A percentile compares a stretch with the other conserved stretches of the same genome.
These are phyloP conservation scores for Blastobotrys elegans DNA, from an alignment of 1,139 yeast genomes.

Conservation along the genomic window DNA sequence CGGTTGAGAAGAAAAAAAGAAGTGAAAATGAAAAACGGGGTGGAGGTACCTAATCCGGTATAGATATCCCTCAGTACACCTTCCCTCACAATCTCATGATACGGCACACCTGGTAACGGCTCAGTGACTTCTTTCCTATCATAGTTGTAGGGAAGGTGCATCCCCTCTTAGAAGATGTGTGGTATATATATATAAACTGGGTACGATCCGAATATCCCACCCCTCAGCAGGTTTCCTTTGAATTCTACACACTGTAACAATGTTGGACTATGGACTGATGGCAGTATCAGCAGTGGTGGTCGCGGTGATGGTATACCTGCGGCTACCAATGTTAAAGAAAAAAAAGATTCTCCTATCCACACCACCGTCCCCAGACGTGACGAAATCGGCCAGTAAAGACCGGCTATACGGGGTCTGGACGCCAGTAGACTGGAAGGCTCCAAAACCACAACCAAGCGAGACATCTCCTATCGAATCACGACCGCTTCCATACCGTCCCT, in stretches of 20 bases:
- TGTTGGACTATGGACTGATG: not conserved
- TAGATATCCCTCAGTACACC: not conserved
- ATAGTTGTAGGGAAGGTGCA: too few species aligned
- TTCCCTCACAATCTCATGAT: too few species aligned
- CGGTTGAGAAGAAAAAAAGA: too few species aligned
- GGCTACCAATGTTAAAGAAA: not conserved
- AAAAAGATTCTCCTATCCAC: not conserved
- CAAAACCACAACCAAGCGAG: slow-evolving; percentile 44
- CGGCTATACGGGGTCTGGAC: slow-evolving; percentile 46
- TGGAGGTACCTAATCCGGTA: slow-evolving; percentile 1
- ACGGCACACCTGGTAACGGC: too few species aligned
- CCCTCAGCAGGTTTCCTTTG: too few species aligned
- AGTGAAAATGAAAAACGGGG: too few species aligned
- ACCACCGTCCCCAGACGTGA: not conserved
- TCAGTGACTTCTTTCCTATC: too few species aligned
- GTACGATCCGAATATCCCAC: too few species aligned
- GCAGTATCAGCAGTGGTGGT: not conserved
- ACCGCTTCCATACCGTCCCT: slow-evolving; percentile 55
- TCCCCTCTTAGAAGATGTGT: too few species aligned
- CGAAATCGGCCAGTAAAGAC: slow-evolving; percentile 4
- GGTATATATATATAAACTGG: too few species aligned
- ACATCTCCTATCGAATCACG: slow-evolving; percentile 50
- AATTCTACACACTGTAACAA: too few species aligned
- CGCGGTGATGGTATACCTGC: not conserved
- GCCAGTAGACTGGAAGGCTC: slow-evolving; percentile 48